Evolutionary conservation across 176 grass and related monocot species (phyloP).

Genomic region (Thinopyrum elongatum): DNA sequence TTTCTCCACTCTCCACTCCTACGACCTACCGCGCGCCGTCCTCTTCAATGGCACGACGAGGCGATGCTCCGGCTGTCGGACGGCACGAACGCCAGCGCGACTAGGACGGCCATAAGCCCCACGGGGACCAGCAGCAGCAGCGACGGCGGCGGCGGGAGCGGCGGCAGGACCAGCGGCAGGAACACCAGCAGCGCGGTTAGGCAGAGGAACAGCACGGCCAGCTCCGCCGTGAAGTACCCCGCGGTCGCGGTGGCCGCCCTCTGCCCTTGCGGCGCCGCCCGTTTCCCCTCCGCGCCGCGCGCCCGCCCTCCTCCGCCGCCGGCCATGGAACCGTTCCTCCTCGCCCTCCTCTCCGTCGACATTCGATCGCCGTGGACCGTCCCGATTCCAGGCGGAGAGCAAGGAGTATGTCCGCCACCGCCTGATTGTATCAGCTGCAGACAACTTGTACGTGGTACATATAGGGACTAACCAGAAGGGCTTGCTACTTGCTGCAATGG

Average conservation of each 20-base stretch:
- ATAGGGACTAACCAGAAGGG: background rate
- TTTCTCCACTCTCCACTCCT: background rate
- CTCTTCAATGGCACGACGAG: conserved; percentile 22
- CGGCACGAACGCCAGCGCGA: conserved; percentile 47
- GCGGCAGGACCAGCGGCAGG: conserved; percentile 53
- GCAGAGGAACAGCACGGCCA: conserved; percentile 34
- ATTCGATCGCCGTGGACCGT: background rate
- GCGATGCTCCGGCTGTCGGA: conserved; percentile 17
- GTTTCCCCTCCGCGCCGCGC: background rate
- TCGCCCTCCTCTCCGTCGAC: background rate
- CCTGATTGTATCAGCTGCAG: background rate
- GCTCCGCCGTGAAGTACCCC: conserved; percentile 44
- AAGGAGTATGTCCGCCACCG: background rate
- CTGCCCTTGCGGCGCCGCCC: background rate
- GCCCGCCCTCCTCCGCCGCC: background rate
- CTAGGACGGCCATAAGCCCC: conserved; percentile 50
- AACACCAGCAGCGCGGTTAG: conserved; percentile 52
- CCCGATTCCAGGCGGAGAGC: background rate
- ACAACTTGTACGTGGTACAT: background rate
- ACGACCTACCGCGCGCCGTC: background rate
- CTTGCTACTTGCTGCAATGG: background rate
- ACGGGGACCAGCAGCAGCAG: conserved; percentile 44
- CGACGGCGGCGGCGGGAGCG: conserved; percentile 54
- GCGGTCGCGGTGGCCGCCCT: background rate
- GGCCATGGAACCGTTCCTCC: background rate